Evolutionary conservation across 108 stramenopile genomes (phyloP), one percentile per base, ranked within the genome.

Genomic region (Nitzschia putrida): DNA sequence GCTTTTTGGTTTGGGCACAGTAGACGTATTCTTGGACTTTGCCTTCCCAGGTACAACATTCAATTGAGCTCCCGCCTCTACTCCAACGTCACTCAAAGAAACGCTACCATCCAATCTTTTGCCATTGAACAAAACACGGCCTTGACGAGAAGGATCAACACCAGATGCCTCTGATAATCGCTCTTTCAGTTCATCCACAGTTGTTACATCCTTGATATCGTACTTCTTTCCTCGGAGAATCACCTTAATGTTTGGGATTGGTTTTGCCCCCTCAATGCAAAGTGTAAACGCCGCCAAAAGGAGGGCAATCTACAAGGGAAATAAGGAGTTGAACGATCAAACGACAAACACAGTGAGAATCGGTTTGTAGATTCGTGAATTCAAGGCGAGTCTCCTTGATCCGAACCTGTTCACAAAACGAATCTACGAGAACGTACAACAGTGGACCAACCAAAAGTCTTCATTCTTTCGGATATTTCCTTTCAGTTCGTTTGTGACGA

Each of bases 141-240:
- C 78, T 50, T 83, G 79, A 39, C 72, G 56, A 12, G 69, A 55
- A 0, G 79, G 66, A 13, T 63, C 59, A 8, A 83, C 66, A 14
- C 86, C 86, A 44, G 78, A 73, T 8, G 14, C 67, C 44, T 76
- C 74, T 26, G 69, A 23, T 0, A 84, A n/a, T 14, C 55, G 61
- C 52, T 63, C 71, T 51, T 83, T 78, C 26, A 87, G 29, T 13
- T 87, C 86, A 51, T 49, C 14, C n/a, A 84, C 81, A 9, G 83
- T 84, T 0, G 61, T 52, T 25, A 81, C 83, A 54, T 74, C 70
- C 14, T 66, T 42, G 34, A 87, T 66, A 12, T 83, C 80, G 59
- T 83, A 87, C 50, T 87, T 87, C 52, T 82, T 87, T 14, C 86
- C 86, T 44, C 74, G 73, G 12, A 87, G 47, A 14, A 78, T 83